Base-by-base conservation (phyloP, 441 rosid species). In the Erodium texanum region DNA sequence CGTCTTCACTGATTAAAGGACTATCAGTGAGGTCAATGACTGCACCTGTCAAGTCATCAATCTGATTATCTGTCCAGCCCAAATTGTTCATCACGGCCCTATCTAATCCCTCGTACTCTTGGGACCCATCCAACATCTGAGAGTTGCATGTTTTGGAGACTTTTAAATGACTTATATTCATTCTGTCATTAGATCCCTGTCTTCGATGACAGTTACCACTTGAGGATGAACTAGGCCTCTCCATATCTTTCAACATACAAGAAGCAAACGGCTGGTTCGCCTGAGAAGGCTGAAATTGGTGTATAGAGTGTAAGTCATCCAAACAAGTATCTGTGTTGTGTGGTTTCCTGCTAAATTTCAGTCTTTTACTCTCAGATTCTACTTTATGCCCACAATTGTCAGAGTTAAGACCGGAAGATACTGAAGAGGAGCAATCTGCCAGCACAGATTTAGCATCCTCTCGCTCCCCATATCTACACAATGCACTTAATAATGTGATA, bases 341-440 rank as follows among this genome's bases (percentile, higher is more conserved):
- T 71, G 81, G 76, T 70, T 62, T 74, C 70, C 48, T 64, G 66
- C 59, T 66, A 73, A 73, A 66, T 75, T 75, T 78, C 73, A 66
- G 71, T 76, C 66, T 80, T 77, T 81, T 92, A 59, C 76, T 79
- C 70, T 69, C 80, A 45, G 81, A 80, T 74, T 77, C 87, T 71
- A 62, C 78, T 72, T 75, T 78, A 64, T 74, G 67, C 74, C 70
- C 82, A 66, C 76, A 77, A 68, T 82, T 79, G 65, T 80, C 86
- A n/a, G 97, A 90, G 79, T 86, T 88, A 27, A 79, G 82, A 67
- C 89, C 90, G 66, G 97, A 90, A 74, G 98, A 92, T 65, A 87
- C 82, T 14, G 99, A 90, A 69, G 95, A 91, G 64, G 96, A 85
- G 84, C 91, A 84, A 71, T 92, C 98, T 36, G 97, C 92, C 96